Evolutionary conservation across 768 basidiomycete genomes (phyloP).

Genomic region (Pleurotus cornucopiae): DNA sequence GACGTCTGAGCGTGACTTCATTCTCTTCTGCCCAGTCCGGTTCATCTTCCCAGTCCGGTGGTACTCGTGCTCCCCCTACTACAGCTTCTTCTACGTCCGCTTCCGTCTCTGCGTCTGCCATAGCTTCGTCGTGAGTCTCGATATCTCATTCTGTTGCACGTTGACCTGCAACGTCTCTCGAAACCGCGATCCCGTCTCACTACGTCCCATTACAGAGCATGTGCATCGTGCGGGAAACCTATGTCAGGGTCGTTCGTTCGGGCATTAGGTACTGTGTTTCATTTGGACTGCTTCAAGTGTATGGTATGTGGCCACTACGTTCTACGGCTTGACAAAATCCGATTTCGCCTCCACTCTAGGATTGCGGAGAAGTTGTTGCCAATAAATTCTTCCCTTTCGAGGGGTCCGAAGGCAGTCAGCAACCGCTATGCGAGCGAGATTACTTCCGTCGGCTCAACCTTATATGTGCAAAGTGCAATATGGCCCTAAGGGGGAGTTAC

Average conservation of each 20-base stretch:
- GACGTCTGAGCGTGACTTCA: slow-evolving; percentile 42
- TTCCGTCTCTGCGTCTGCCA: slow-evolving; percentile 20
- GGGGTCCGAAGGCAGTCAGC: slow-evolving; percentile 81
- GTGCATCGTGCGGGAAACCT: slow-evolving; percentile 71
- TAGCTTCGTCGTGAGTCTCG: slow-evolving; percentile 56
- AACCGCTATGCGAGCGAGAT: slow-evolving; percentile 96
- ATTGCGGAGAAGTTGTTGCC: slow-evolving; percentile 94
- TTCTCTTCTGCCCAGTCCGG: slow-evolving; percentile 54
- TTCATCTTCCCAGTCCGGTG: slow-evolving; percentile 35
- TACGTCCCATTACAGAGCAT: slow-evolving; percentile 43
- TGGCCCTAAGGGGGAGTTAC: slow-evolving; percentile 93
- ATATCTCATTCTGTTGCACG: not conserved
- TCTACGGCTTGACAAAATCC: slow-evolving; percentile 6
- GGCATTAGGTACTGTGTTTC: slow-evolving; percentile 89
- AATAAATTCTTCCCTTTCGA: slow-evolving; percentile 99
- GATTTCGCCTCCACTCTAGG: slow-evolving; percentile 42
- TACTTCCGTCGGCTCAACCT: slow-evolving; percentile 95
- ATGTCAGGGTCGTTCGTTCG: slow-evolving; percentile 97
- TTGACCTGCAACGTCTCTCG: not conserved
- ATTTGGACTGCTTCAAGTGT: slow-evolving; percentile 98
- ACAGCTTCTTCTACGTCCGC: slow-evolving; percentile 54
- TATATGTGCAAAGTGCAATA: slow-evolving; percentile 94
- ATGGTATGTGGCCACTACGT: slow-evolving; percentile 53
- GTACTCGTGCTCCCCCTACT: slow-evolving; percentile 44
- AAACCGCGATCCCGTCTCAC: slow-evolving; percentile 13